A percentile compares a stretch with the other conserved stretches of the same genome.
These are phyloP conservation scores for Castanea crenata DNA, from an alignment of 306 rosid species.

Conservation along the genomic window DNA sequence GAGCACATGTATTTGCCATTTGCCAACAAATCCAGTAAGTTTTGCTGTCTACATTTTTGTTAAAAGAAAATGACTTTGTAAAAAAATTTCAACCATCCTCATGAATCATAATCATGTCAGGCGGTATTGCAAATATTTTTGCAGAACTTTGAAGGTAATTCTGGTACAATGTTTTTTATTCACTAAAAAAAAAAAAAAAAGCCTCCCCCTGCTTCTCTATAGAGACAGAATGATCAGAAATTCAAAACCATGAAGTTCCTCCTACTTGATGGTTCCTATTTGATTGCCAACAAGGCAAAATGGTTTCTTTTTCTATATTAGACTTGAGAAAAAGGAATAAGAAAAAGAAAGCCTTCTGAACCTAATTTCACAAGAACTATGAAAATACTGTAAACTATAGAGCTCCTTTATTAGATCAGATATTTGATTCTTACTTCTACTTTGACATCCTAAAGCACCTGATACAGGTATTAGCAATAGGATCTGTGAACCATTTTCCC, in stretches of 20 bases:
- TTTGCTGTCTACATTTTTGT: not conserved
- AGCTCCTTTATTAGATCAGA: too few relatives aligned
- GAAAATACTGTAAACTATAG: too few relatives aligned
- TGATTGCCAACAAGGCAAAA: not conserved
- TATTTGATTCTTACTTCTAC: too few relatives aligned
- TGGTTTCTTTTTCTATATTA: not conserved
- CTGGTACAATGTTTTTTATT: not conserved
- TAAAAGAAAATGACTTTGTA: not conserved
- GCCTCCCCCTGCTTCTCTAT: not conserved
- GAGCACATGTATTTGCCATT: not conserved
- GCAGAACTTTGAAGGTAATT: not conserved
- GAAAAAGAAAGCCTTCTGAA: not conserved
- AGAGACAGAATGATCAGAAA: not conserved
- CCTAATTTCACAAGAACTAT: not conserved
- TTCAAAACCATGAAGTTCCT: not conserved
- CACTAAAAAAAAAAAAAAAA: too few relatives aligned
- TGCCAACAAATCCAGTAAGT: not conserved
- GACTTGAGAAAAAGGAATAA: not conserved
- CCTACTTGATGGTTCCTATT: not conserved
- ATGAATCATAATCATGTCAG: not conserved
- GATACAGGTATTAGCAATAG: too few relatives aligned
- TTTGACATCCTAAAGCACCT: too few relatives aligned
- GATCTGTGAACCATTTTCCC: too few relatives aligned
- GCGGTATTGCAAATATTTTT: not conserved
- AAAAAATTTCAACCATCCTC: not conserved